Evolutionary conservation across 2,329 filamentous ascomycete genomes (phyloP).

Genomic region (Aspergillus fijiensis): DNA sequence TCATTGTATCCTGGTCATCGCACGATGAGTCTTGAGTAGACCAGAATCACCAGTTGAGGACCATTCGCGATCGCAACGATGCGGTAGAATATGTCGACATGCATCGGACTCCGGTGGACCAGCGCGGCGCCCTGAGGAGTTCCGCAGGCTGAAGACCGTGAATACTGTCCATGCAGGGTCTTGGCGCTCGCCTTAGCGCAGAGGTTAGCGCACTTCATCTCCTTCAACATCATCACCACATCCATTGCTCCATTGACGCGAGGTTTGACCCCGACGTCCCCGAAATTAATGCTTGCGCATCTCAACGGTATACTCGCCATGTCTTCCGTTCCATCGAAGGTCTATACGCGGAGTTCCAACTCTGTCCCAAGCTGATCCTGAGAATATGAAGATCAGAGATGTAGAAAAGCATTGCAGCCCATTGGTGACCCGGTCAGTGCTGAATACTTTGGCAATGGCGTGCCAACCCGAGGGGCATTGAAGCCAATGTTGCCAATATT

Average conservation of each 20-base stretch:
- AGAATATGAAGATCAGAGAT: neutral
- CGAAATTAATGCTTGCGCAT: neutral
- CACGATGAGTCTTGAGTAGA: neutral
- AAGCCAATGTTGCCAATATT: neutral
- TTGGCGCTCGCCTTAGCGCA: neutral
- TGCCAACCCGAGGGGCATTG: neutral
- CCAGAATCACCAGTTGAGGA: neutral
- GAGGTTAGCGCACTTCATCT: neutral
- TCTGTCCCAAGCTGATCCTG: too few species aligned
- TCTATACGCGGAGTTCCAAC: too few species aligned
- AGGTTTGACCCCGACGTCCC: neutral
- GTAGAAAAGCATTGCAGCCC: neutral
- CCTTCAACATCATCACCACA: neutral
- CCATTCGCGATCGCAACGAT: neutral
- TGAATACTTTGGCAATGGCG: neutral
- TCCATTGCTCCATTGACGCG: neutral
- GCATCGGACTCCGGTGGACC: conserved; percentile 8
- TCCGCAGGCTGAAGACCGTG: neutral
- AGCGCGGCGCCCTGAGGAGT: neutral
- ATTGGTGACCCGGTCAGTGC: neutral
- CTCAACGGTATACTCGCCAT: neutral
- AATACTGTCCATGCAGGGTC: too few species aligned
- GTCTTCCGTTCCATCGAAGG: too few species aligned
- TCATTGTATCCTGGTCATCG: neutral
- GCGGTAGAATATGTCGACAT: neutral